Evolutionary conservation across 2,329 filamentous ascomycete genomes (phyloP).

Genomic region (Mycogone perniciosa): DNA sequence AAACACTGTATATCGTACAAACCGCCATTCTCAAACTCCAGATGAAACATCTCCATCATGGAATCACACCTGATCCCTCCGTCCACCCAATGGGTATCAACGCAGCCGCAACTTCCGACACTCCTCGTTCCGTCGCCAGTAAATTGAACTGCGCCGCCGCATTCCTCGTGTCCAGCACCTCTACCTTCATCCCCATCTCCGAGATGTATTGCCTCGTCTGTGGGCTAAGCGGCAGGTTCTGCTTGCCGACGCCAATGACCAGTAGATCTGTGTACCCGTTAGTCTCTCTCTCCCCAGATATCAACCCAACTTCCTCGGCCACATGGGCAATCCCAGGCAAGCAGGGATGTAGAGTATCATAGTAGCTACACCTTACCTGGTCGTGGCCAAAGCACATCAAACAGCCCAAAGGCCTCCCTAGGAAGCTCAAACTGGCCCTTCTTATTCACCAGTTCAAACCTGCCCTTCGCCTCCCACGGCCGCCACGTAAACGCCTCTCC

Average conservation of each 20-base stretch:
- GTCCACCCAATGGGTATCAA: conserved; percentile 81
- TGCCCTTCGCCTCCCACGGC: conserved; percentile 60
- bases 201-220: conserved; percentile 66
- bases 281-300: background rate
- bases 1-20: background rate
- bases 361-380: conserved; percentile 58
- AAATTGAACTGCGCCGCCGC: conserved; percentile 93
- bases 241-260: conserved; percentile 77
- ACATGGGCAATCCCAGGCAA: background rate
- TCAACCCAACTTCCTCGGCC: background rate
- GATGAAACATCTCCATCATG: background rate
- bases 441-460: conserved; percentile 55
- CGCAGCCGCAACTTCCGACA: conserved; percentile 78
- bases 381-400: conserved; percentile 78
- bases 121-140: conserved; percentile 86
- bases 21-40: background rate
- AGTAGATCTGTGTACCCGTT: conserved; percentile 59
- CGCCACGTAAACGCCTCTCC: conserved; percentile 87
- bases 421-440: conserved; percentile 78
- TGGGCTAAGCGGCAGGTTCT: conserved; percentile 69
- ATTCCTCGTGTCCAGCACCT: conserved; percentile 87
- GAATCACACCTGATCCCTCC: conserved; percentile 37
- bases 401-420: conserved; percentile 63
- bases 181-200: conserved; percentile 73
- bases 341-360: background rate